Evolutionary conservation across 805 yeast species (phyloP).

Genomic region (Pichia phayaonensis): DNA sequence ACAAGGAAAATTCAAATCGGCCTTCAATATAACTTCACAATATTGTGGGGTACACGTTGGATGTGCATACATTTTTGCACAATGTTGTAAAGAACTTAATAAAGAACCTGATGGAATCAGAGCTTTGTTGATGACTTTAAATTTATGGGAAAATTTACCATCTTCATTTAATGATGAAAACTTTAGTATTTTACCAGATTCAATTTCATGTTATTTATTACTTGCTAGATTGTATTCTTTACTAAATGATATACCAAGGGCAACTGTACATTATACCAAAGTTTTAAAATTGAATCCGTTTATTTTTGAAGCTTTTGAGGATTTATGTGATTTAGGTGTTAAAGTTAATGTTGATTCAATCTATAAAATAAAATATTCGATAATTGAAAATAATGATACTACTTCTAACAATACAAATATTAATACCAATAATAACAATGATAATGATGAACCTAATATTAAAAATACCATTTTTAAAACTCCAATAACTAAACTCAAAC

Average conservation of each 20-base stretch:
- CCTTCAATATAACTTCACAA: slow-evolving; percentile 40
- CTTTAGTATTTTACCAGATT: slow-evolving; percentile 42
- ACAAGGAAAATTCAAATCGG: slow-evolving; percentile 52
- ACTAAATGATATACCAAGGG: slow-evolving; percentile 53
- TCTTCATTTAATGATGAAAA: not conserved
- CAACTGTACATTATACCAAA: slow-evolving; percentile 58
- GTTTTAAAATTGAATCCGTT: slow-evolving; percentile 71
- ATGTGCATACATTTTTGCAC: slow-evolving; percentile 68
- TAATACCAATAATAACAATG: not conserved
- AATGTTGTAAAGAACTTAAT: slow-evolving; percentile 51
- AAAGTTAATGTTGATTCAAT: slow-evolving; percentile 53
- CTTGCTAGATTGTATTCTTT: slow-evolving; percentile 61
- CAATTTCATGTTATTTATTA: slow-evolving; percentile 59
- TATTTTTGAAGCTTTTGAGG: slow-evolving; percentile 80
- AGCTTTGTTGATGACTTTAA: slow-evolving; percentile 35
- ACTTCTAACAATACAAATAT: slow-evolving; percentile 7
- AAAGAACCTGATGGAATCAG: slow-evolving; percentile 55
- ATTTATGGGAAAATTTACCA: slow-evolving; percentile 27
- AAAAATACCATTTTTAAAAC: slow-evolving; percentile 13
- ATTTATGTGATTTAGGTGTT: slow-evolving; percentile 65
- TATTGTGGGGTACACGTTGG: slow-evolving; percentile 51
- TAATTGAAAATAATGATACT: slow-evolving; percentile 4
- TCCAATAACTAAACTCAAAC: slow-evolving; percentile 10
- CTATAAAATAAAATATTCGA: slow-evolving; percentile 29
- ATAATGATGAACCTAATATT: not conserved